Conservation (phyloP, 176 grass and related monocot genomes). For the Pharus latifolius region DNA sequence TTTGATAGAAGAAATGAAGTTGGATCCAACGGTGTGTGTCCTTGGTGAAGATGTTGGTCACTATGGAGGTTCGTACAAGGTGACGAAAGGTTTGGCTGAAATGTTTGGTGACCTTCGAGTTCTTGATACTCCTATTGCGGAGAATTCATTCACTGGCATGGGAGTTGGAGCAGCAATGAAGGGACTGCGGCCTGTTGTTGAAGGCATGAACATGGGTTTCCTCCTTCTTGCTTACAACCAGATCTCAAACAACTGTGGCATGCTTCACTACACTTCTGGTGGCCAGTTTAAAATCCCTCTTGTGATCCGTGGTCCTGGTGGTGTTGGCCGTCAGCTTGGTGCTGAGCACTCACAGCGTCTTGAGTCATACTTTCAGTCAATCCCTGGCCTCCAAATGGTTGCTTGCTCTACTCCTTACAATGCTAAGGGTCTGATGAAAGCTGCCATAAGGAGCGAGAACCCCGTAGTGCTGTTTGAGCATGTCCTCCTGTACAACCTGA, state of each 20-base stretch:
- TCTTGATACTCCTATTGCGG: constrained; percentile 80
- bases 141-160: constrained; percentile 90
- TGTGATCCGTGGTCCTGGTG: constrained; percentile 80
- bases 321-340: constrained; percentile 78
- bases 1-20: constrained; percentile 83
- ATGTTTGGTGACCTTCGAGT: constrained; percentile 86
- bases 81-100: constrained; percentile 67
- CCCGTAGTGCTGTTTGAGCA: constrained; percentile 88
- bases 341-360: constrained; percentile 86
- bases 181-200: constrained; percentile 61
- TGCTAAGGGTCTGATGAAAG: constrained; percentile 92
- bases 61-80: constrained; percentile 89
- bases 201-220: constrained; percentile 98
- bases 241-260: constrained; percentile 93
- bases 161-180: constrained; percentile 84
- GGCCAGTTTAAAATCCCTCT: constrained; percentile 89
- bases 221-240: constrained; percentile 90
- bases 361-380: constrained; percentile 92
- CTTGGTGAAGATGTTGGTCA: constrained; percentile 86
- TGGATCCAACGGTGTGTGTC: constrained; percentile 66
- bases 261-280: constrained; percentile 97
- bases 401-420: constrained; percentile 95
- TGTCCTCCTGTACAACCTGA: constrained; percentile 78
- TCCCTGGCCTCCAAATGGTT: constrained; percentile 90
- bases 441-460: constrained; percentile 82